Percentiles rank a stretch among this genome's conserved stretches.
Evolutionary conservation across 2,329 filamentous ascomycete genomes (phyloP).

Genomic region (Colletotrichum sp.): DNA sequence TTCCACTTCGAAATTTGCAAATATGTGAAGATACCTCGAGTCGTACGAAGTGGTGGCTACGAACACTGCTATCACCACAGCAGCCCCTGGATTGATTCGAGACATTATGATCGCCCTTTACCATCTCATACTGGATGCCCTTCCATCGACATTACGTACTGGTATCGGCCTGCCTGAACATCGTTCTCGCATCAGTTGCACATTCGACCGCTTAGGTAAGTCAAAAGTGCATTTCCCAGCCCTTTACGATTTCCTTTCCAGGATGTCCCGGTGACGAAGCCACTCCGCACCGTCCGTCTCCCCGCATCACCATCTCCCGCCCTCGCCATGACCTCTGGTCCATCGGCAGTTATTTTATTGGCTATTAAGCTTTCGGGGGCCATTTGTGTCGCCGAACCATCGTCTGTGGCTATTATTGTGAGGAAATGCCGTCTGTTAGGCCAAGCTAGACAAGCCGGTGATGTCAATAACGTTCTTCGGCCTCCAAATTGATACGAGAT

Average conservation of each 20-base stretch:
- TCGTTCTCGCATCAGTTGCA: neutral
- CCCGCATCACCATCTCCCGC: neutral
- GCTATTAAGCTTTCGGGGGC: neutral
- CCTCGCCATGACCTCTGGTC: neutral
- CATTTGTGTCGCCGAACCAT: neutral
- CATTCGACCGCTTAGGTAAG: neutral
- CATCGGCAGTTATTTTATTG: conserved; percentile 8
- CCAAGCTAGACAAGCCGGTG: neutral
- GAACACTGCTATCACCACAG: neutral
- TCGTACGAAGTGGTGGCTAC: neutral
- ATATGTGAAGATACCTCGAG: neutral
- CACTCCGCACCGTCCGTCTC: neutral
- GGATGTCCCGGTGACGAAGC: neutral
- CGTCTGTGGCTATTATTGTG: no score
- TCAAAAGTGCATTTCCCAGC: neutral
- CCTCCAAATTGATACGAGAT: neutral
- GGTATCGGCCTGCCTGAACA: neutral
- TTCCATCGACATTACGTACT: neutral
- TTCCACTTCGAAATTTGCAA: neutral
- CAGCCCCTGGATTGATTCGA: neutral
- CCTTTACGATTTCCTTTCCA: neutral
- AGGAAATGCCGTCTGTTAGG: neutral
- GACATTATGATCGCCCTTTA: neutral
- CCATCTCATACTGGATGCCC: neutral
- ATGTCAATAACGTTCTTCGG: neutral